Conservation (phyloP, 2,329 filamentous ascomycete genomes). For the Albifimbria verrucaria region DNA sequence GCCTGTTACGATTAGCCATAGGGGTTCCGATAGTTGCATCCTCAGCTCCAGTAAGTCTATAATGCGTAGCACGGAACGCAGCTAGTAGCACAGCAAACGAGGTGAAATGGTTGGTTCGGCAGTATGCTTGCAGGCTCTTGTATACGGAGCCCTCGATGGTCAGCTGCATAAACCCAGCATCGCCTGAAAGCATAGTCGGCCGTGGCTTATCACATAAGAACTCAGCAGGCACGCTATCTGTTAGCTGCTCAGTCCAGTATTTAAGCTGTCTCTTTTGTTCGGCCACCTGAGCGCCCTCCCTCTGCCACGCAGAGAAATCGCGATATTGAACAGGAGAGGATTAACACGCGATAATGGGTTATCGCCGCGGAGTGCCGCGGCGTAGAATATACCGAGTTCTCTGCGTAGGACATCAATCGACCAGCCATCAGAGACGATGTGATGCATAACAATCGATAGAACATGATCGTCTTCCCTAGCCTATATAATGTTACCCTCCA, state of each 20-base stretch:
- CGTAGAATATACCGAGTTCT: constrained; percentile 18
- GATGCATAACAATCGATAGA: constrained; percentile 24
- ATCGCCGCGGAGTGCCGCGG: constrained; percentile 1
- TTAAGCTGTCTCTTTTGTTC: constrained; percentile 16
- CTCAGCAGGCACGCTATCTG: constrained; percentile 12
- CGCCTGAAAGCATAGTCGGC: constrained; percentile 10
- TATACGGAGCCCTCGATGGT: constrained; percentile 9
- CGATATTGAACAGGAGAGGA: constrained; percentile 21
- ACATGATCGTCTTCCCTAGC: constrained; percentile 13
- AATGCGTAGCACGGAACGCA: constrained; percentile 21
- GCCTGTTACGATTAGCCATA: constrained; percentile 13
- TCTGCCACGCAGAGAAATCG: constrained; percentile 22
- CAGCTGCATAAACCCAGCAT: constrained; percentile 5
- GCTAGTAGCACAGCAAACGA: constrained; percentile 15
- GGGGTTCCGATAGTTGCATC: constrained; percentile 19
- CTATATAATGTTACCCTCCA: constrained; percentile 16
- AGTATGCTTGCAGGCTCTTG: constrained; percentile 7
- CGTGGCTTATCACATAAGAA: constrained; percentile 13
- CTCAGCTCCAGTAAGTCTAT: constrained; percentile 17
- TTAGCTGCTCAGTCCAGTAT: constrained; percentile 19
- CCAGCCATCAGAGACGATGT: constrained; percentile 26
- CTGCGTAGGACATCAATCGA: constrained; percentile 18
- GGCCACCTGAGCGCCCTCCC: constrained; percentile 6
- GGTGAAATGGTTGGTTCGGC: constrained; percentile 4
- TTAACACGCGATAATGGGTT: background rate